Evolutionary conservation across 2,329 filamentous ascomycete species (phyloP).

Genomic region (Penicillium sclerotigenum): DNA sequence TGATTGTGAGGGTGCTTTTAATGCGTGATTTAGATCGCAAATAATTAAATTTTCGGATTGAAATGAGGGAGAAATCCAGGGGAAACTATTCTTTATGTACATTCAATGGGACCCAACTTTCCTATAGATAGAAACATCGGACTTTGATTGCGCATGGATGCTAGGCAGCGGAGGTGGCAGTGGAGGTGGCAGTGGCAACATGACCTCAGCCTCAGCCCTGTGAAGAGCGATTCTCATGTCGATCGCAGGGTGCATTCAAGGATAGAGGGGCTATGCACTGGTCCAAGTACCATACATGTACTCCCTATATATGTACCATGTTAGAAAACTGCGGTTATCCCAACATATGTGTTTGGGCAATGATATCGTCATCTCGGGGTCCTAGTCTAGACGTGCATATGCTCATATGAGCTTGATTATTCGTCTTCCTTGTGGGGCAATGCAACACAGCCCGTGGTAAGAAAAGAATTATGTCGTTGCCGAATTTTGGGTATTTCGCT

Average conservation of each 20-base stretch:
- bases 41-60: background rate
- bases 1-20: background rate
- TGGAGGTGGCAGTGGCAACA: slow-evolving; percentile 23
- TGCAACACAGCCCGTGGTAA: slow-evolving; percentile 4
- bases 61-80: background rate
- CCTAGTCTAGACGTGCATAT: slow-evolving; percentile 7
- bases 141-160: background rate
- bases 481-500: slow-evolving; percentile 4
- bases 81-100: slow-evolving; percentile 6
- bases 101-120: background rate
- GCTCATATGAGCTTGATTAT: slow-evolving; percentile 1
- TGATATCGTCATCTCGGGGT: slow-evolving; percentile 13
- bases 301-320: background rate
- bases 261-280: background rate
- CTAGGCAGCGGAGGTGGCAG: slow-evolving; percentile 3
- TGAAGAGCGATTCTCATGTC: background rate
- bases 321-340: background rate
- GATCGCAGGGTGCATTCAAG: slow-evolving; percentile 6
- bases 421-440: background rate
- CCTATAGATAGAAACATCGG: slow-evolving; percentile 14
- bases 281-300: too few relatives aligned
- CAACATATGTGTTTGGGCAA: slow-evolving; percentile 2
- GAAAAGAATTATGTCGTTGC: background rate
- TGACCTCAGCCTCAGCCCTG: slow-evolving; percentile 12
- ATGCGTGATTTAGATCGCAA: background rate